Base-by-base conservation (phyloP, 1,284 basidiomycete genomes). In the Leucoagaricus sp. region DNA sequence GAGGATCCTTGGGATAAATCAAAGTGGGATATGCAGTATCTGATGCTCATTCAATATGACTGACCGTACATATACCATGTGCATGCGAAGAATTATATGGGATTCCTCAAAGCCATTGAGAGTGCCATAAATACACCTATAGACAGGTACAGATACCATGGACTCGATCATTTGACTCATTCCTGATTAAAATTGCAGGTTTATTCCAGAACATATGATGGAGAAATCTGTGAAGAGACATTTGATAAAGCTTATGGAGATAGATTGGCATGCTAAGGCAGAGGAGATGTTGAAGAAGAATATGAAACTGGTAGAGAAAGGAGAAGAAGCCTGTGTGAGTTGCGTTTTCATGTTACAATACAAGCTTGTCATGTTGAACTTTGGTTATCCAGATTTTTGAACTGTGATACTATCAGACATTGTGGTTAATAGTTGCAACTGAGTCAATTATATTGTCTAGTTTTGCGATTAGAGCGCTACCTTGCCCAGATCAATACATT, bases 41-140 rank as follows among this genome's bases (percentile, higher is more conserved):
- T 62, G 25, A 60, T 62, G 12, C 46, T 68, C 12, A 46, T 58
- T n/a, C 34, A 42, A 15, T 63, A 57, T 40, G 63, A 63, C 19
- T 63, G 62, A 41, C 66, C 66, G 65, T 67, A 53, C 41, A 63
- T 68, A 2, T 68, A 68, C 38, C 55, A 68, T 45, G 66, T 68
- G 15, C 64, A 68, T 45, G 53, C 54, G 6, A 49, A 59, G 44
- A 58, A 68, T 46, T 65, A 59, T 42, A 54, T 57, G 1, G 66
- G 61, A 5, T 68, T 67, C 42, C 36, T 64, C 4, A 49, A 64
- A 8, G 65, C 66, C 2, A 53, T 67, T 6, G 33, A 56, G 57
- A 46, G 42, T 10, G 65, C 65, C 5, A 61, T 61, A 1, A 60
- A 45, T 2, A 68, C 61, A 0, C 63, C 62, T 13, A 67, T 67